A percentile compares a stretch with the other conserved stretches of the same genome.
These are phyloP conservation scores for Saturnispora serradocipensis DNA, from an alignment of 805 yeast species.

Conservation along the genomic window DNA sequence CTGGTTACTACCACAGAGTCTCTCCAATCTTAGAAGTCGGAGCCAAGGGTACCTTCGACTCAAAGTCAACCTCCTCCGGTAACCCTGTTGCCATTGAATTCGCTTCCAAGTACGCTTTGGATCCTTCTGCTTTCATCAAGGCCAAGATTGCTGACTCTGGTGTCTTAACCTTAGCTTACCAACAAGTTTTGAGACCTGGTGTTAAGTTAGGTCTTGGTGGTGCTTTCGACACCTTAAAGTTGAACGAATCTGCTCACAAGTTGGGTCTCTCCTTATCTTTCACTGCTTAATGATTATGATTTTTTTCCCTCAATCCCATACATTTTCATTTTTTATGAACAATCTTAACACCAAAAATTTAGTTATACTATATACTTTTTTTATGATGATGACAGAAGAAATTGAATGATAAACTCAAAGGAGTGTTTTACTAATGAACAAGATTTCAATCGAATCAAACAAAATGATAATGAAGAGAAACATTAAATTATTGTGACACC, in stretches of 20 bases:
- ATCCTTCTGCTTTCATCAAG: conserved; percentile 82
- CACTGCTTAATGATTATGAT: conserved; percentile 53
- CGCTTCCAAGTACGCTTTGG: conserved; percentile 91
- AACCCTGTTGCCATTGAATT: conserved; percentile 87
- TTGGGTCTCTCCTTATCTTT: conserved; percentile 91
- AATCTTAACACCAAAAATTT: too few relatives aligned
- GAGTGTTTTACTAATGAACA: too few relatives aligned
- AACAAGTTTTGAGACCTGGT: conserved; percentile 92
- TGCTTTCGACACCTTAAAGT: conserved; percentile 89
- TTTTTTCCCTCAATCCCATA: not conserved
- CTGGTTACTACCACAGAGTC: conserved; percentile 95
- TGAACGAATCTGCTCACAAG: conserved; percentile 96
- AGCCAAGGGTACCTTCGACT: conserved; percentile 95
- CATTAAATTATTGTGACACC: not conserved
- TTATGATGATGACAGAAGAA: not conserved
- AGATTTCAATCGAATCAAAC: too few relatives aligned
- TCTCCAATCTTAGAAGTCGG: conserved; percentile 90
- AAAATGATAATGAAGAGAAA: not conserved
- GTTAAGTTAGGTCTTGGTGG: conserved; percentile 96
- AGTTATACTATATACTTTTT: too few relatives aligned
- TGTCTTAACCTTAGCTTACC: conserved; percentile 85
- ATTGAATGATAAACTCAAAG: not conserved
- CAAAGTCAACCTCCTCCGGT: conserved; percentile 60
- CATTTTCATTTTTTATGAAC: not conserved
- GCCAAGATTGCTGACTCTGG: conserved; percentile 97